Evolutionary conservation across 2,329 filamentous ascomycete species (phyloP).

Genomic region (Arthrobotrys pseudoclavata): DNA sequence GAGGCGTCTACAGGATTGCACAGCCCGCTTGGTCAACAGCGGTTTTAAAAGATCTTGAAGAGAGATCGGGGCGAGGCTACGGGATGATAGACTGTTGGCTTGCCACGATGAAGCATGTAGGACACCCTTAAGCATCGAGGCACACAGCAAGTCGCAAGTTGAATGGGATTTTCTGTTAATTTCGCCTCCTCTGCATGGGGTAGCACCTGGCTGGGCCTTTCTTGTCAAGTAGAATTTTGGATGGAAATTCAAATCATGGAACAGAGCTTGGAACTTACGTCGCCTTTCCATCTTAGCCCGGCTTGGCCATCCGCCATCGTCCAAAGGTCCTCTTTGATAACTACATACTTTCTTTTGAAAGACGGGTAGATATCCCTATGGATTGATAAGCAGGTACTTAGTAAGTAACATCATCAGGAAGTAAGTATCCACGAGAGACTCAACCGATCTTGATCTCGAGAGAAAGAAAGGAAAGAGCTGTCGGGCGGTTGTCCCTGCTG

Average conservation of each 20-base stretch:
- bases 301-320: not conserved
- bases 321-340: not conserved
- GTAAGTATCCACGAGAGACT: not conserved
- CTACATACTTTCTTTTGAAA: too few relatives aligned
- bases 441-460: not conserved
- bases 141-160: not conserved
- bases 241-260: constrained; percentile 40
- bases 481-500: constrained; percentile 3
- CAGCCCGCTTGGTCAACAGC: constrained; percentile 43
- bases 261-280: constrained; percentile 36
- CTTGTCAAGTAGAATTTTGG: constrained; percentile 15
- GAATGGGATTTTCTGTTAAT: constrained; percentile 6
- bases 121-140: not conserved
- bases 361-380: not conserved
- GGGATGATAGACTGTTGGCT: constrained; percentile 1
- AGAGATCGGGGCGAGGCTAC: constrained; percentile 26
- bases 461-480: not conserved
- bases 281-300: constrained; percentile 36
- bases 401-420: too few relatives aligned
- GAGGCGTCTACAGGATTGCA: constrained; percentile 13
- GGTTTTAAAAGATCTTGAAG: constrained; percentile 2
- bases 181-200: constrained; percentile 13
- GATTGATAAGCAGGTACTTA: not conserved
- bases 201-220: constrained; percentile 6
- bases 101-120: constrained; percentile 9